Evolutionary conservation across 306 rosid species (phyloP).

Genomic region (Dalbergia cultrata): DNA sequence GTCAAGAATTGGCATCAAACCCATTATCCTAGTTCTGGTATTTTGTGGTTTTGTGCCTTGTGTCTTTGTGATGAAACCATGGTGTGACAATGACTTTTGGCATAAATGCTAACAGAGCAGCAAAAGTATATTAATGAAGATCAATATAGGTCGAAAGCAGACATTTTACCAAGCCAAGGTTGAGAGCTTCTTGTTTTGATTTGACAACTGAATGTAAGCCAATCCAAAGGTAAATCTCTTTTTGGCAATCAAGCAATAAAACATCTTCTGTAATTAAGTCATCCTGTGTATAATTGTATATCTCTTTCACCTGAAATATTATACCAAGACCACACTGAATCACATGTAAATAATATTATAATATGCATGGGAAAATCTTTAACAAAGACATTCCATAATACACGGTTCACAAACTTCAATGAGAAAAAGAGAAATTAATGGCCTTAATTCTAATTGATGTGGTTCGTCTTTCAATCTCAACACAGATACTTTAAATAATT

Average conservation of each 20-base stretch:
- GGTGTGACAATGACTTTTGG: not conserved
- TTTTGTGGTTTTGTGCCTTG: not conserved
- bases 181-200: conserved; percentile 87
- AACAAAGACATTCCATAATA: not conserved
- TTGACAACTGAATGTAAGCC: conserved; percentile 78
- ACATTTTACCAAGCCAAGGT: conserved; percentile 72
- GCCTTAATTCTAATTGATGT: not conserved
- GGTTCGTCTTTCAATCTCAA: conserved; percentile 26
- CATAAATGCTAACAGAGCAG: not conserved
- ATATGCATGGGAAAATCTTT: not conserved
- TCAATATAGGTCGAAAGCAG: conserved; percentile 2
- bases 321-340: conserved; percentile 41
- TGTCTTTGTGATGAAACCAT: not conserved
- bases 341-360: conserved; percentile 16
- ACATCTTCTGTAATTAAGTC: conserved; percentile 92
- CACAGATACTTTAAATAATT: not conserved
- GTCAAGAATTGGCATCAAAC: not conserved
- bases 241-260: conserved; percentile 84
- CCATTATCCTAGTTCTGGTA: not conserved
- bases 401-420: conserved; percentile 8
- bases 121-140: not conserved
- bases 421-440: not conserved
- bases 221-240: conserved; percentile 89
- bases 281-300: conserved; percentile 91
- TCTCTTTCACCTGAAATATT: conserved; percentile 85